Percentiles rank a stretch among this genome's conserved stretches.
Conservation (phyloP, 768 basidiomycete genomes). For the Pleurotus eryngii region DNA sequence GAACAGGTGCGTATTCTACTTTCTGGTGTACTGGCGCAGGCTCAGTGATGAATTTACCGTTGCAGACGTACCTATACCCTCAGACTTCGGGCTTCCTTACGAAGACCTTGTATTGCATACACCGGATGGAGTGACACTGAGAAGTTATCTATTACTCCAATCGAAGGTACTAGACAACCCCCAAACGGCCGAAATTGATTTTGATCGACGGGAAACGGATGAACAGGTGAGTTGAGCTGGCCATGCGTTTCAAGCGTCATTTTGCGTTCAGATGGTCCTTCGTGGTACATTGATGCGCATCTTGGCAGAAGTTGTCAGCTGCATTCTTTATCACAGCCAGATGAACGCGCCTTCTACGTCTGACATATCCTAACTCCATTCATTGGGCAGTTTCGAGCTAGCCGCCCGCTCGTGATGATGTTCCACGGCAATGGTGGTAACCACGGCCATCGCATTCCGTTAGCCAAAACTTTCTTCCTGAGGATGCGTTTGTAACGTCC, state of each 20-base stretch:
- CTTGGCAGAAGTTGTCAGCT: no score
- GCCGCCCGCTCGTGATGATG: slow-evolving; percentile 85
- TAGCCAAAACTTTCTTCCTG: slow-evolving; percentile 78
- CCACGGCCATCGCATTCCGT: slow-evolving; percentile 84
- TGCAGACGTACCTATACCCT: slow-evolving; percentile 69
- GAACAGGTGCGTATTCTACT: slow-evolving; percentile 50
- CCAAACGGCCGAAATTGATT: slow-evolving; percentile 30
- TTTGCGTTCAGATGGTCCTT: background rate
- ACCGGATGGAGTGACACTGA: slow-evolving; percentile 66
- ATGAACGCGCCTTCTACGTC: no score
- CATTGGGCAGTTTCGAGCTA: slow-evolving; percentile 33
- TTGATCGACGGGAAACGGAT: slow-evolving; percentile 39
- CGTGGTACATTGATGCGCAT: no score
- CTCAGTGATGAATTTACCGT: background rate
- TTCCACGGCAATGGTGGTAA: slow-evolving; percentile 92
- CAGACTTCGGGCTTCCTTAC: slow-evolving; percentile 69
- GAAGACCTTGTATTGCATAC: slow-evolving; percentile 72
- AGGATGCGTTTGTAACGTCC: slow-evolving; percentile 86
- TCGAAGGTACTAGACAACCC: slow-evolving; percentile 42
- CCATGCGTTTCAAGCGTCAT: background rate
- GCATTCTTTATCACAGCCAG: no score
- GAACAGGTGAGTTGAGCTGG: slow-evolving; percentile 47
- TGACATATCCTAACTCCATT: background rate
- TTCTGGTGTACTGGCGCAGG: background rate
- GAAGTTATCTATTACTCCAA: slow-evolving; percentile 76